phyloP scores from a whole-genome alignment of 2,329 filamentous ascomycete genomes.

The Neurospora crassa region DNA sequence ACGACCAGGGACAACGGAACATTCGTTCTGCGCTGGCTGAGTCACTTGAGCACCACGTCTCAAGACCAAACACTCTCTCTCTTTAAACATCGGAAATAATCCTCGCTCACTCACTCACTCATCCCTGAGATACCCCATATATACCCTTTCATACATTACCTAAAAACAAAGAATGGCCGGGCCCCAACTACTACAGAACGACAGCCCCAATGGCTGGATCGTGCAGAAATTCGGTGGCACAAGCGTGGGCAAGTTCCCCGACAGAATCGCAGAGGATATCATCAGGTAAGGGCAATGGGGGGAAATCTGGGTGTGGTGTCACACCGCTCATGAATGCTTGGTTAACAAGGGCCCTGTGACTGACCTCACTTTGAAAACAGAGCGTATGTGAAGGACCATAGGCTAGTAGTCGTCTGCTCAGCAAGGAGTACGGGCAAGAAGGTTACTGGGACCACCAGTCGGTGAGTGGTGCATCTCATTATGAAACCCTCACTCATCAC shows the following conservation, averaged over 20 bases:
- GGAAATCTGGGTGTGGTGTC: background rate
- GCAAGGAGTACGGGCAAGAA: slow-evolving; percentile 92
- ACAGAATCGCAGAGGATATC: slow-evolving; percentile 64
- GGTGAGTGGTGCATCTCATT: slow-evolving; percentile 46
- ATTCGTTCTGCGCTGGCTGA: background rate
- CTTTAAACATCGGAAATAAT: background rate
- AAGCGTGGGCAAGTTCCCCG: slow-evolving; percentile 87
- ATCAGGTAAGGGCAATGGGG: slow-evolving; percentile 38
- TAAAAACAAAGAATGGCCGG: slow-evolving; percentile 15
- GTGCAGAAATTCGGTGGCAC: slow-evolving; percentile 96
- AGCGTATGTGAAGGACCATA: slow-evolving; percentile 54
- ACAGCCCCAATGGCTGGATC: slow-evolving; percentile 53
- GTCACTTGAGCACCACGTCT: background rate
- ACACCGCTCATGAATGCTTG: background rate
- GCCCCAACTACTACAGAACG: slow-evolving; percentile 19
- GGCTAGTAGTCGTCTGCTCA: slow-evolving; percentile 89
- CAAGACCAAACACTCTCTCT: background rate
- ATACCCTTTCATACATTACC: background rate
- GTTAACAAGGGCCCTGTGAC: slow-evolving; percentile 1
- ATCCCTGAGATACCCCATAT: background rate
- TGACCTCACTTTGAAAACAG: slow-evolving; percentile 28
- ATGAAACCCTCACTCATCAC: background rate
- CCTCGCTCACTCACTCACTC: background rate
- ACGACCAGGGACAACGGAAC: background rate
- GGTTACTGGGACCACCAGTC: slow-evolving; percentile 87